Base-by-base conservation (phyloP, 129 eudicot species). In the Ambrosia trifida region DNA sequence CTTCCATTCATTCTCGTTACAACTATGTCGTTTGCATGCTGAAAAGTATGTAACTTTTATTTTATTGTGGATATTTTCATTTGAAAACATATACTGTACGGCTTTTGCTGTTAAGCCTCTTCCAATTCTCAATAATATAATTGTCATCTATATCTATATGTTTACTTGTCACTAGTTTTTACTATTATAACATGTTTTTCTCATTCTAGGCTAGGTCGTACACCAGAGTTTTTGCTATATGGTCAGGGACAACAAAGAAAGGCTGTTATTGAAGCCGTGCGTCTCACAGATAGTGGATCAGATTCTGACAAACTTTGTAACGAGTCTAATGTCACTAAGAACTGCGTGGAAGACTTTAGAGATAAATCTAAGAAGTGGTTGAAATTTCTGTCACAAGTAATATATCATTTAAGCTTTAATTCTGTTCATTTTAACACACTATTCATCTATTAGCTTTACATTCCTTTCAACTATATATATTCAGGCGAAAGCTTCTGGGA, bases 231-330 rank as follows among this genome's bases (percentile, higher is more conserved):
- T 70, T 79, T 87, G 75, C 78, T 94, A 36, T 94, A 87, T 64
- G 97, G 99, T 75, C 96, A 94, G 78, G 97, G 99, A 33, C 99
- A 94, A 75, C 99, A 94, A 82, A 90, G 97, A 73, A 85, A 85
- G 75, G 97, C 99, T 28, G 79, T 94, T 53, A 84, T 90, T 70
- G 99, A 94, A 82, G 97, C 99, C 45, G 82, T 94, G 24, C 93
- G 99, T 56, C 76, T 90, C 44, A 73, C 80, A 75, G 97, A 94
- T 43, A 76, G 65, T 72, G 90, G 70, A 60, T 64, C 54, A 44
- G 85, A 69, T 28, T 54, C 75, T 59, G 66, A 73, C 61, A 81
- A 82, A 75, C 79, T 69, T 18, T 70, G 76, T 83, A 80, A 80
- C 35, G 82, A 82, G 51, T 72, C 86, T 7, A 69, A 57, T 75